Percentiles rank a stretch among this genome's conserved stretches.
Evolutionary conservation across 1,284 basidiomycete species (phyloP).

Genomic region (Phellopilus nigrolimitatus): DNA sequence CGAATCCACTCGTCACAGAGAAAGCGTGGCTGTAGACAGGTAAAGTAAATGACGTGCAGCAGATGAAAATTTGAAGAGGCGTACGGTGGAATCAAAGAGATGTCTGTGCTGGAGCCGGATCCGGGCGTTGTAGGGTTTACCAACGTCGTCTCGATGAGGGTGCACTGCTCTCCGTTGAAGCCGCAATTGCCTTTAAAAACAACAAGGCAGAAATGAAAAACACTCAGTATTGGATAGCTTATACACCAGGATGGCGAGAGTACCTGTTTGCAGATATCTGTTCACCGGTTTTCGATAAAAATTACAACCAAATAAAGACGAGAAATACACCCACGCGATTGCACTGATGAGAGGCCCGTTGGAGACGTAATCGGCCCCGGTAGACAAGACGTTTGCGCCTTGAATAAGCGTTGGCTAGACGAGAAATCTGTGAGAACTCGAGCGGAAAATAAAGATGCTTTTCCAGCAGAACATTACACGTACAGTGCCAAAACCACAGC

Average conservation of each 20-base stretch:
- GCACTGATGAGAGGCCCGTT: constrained; percentile 20
- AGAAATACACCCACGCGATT: constrained; percentile 17
- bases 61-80: background rate
- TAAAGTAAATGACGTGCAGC: constrained; percentile 14
- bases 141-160: constrained; percentile 23
- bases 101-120: constrained; percentile 23
- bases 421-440: too few species aligned
- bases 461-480: too few species aligned
- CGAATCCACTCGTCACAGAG: constrained; percentile 24
- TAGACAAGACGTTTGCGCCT: constrained; percentile 22
- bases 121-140: constrained; percentile 22
- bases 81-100: constrained; percentile 23
- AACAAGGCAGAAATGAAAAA: background rate
- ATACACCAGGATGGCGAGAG: background rate
- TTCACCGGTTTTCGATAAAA: background rate
- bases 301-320: background rate
- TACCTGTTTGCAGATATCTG: constrained; percentile 17
- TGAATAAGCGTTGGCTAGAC: constrained; percentile 23
- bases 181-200: constrained; percentile 20
- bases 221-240: background rate
- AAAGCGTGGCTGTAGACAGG: constrained; percentile 15
- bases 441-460: too few species aligned
- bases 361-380: constrained; percentile 19
- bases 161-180: constrained; percentile 24
- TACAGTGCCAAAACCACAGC: constrained; percentile 34